phyloP scores from a whole-genome alignment of 192 early-diverging fungal genomes.

The Mycoemilia scoparia region DNA sequence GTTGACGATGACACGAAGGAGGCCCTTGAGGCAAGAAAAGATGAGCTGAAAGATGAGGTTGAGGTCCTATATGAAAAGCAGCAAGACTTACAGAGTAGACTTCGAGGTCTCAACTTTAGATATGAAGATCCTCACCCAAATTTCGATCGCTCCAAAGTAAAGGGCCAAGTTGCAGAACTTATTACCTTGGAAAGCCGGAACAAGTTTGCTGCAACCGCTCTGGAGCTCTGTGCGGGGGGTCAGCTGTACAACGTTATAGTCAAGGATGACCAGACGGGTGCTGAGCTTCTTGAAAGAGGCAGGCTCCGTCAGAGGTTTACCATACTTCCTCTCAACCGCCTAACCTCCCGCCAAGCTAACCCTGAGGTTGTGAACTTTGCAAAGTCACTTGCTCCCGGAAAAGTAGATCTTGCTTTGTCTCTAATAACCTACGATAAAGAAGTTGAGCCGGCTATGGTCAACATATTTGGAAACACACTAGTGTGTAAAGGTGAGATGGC shows the following conservation, averaged over 20 bases:
- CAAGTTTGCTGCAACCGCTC: conserved; percentile 46
- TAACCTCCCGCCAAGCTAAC: conserved; percentile 30
- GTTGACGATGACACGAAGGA: conserved; percentile 12
- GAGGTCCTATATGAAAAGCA: conserved; percentile 18
- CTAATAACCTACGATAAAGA: conserved; percentile 67
- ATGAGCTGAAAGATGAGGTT: conserved; percentile 14
- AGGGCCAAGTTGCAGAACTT: conserved; percentile 83
- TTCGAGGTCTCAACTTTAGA: conserved; percentile 53
- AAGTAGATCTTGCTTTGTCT: conserved; percentile 73
- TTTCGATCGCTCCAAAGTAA: conserved; percentile 79
- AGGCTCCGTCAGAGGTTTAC: conserved; percentile 62
- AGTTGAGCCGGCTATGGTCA: conserved; percentile 69
- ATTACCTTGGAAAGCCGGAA: conserved; percentile 57
- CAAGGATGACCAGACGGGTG: conserved; percentile 61
- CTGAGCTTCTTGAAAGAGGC: conserved; percentile 64
- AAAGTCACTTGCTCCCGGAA: conserved; percentile 66
- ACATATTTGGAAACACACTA: conserved; percentile 84
- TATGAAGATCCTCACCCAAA: conserved; percentile 69
- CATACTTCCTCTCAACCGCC: conserved; percentile 94
- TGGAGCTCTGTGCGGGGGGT: conserved; percentile 92
- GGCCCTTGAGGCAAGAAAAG: conserved; percentile 16
- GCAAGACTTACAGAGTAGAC: conserved; percentile 21
- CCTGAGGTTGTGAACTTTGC: conserved; percentile 34
- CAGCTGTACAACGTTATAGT: conserved; percentile 94
- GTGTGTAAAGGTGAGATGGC: no score